A percentile compares a stretch with the other conserved stretches of the same genome.
phyloP scores from a whole-genome alignment of 2,329 filamentous ascomycete species.

The Neonectria neomacrospora region DNA sequence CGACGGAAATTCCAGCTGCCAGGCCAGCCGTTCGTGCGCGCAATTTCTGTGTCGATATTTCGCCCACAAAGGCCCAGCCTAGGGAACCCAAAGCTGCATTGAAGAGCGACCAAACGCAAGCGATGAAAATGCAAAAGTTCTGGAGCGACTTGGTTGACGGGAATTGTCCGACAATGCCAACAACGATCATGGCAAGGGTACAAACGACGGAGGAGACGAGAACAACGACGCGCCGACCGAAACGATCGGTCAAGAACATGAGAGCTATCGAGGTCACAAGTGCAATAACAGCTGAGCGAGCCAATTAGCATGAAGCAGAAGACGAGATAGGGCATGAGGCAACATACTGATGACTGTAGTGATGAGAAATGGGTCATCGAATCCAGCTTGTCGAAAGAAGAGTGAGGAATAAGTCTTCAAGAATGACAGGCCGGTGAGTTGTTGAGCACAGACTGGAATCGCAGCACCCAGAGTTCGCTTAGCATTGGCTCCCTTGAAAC shows the following conservation, averaged over 20 bases:
- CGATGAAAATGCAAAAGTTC: conserved; percentile 27
- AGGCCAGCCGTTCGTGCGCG: conserved; percentile 26
- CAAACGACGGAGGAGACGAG: conserved; percentile 19
- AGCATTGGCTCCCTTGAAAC: conserved; percentile 21
- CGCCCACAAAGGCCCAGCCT: conserved; percentile 27
- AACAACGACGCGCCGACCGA: conserved; percentile 26
- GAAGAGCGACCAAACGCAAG: conserved; percentile 27
- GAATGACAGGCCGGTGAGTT: conserved; percentile 28
- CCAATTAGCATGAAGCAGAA: not conserved
- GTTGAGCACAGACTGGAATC: conserved; percentile 26
- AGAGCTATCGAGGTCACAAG: conserved; percentile 18
- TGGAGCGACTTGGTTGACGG: conserved; percentile 9
- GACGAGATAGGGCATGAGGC: no score
- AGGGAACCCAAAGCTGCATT: conserved; percentile 15
- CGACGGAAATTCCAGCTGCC: conserved; percentile 21
- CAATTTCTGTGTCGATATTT: conserved; percentile 25
- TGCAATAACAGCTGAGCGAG: conserved; percentile 17
- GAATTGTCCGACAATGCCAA: conserved; percentile 21
- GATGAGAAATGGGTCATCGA: conserved; percentile 25
- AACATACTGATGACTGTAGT: conserved; percentile 25
- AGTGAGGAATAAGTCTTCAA: conserved; percentile 26
- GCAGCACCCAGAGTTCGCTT: conserved; percentile 28
- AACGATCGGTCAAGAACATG: conserved; percentile 20
- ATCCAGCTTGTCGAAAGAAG: conserved; percentile 28
- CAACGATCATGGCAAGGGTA: conserved; percentile 20